These are phyloP conservation scores for Hamamelis virginiana DNA, from an alignment of 164 flowering plant genomes.

Conservation along the genomic window DNA sequence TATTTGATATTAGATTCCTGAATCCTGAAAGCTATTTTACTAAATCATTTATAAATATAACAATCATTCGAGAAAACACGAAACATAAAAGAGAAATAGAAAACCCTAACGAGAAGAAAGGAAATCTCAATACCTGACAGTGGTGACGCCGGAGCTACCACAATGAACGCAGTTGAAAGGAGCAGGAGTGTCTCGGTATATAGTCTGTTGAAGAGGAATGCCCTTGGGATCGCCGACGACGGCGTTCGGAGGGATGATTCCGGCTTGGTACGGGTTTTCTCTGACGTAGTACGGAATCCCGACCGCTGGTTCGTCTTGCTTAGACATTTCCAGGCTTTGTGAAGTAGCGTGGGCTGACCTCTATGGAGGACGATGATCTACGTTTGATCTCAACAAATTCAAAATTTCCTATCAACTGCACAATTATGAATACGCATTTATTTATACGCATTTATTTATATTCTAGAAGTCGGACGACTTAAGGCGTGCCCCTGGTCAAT, in stretches of 20 bases:
- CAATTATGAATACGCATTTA: no score
- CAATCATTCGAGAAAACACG: no score
- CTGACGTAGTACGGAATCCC: constrained; percentile 65
- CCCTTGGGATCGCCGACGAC: constrained; percentile 73
- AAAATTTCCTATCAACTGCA: no score
- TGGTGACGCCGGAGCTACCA: constrained; percentile 56
- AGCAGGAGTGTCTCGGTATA: constrained; percentile 85
- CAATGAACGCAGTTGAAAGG: constrained; percentile 77
- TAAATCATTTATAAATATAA: no score
- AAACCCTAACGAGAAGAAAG: not conserved
- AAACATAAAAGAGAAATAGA: no score
- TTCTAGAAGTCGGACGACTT: no score
- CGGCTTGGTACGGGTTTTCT: constrained; percentile 59
- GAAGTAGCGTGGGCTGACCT: not conserved
- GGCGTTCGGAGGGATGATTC: constrained; percentile 77
- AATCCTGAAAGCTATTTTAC: no score
- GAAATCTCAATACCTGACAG: constrained; percentile 45
- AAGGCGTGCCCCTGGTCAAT: no score
- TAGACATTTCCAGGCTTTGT: constrained; percentile 21
- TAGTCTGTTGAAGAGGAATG: constrained; percentile 81
- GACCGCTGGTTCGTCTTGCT: constrained; percentile 47
- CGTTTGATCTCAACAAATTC: not conserved
- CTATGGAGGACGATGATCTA: no score
- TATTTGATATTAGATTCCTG: no score
- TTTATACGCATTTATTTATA: no score